Conservation (phyloP, 805 yeast genomes). For the Metschnikowia continentalis region DNA sequence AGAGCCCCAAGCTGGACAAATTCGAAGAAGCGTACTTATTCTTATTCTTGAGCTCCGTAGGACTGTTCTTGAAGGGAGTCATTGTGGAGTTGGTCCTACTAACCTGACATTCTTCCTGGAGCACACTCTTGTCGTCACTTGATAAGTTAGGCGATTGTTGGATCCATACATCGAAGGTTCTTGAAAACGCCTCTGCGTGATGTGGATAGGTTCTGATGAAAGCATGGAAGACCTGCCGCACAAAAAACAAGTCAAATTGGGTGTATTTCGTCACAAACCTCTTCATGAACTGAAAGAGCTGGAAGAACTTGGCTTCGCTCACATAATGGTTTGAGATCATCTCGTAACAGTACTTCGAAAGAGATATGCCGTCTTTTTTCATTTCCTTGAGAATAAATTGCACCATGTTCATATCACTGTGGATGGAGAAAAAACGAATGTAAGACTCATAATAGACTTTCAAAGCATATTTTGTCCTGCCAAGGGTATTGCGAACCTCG, state of each 20-base stretch:
- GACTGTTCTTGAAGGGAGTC: constrained; percentile 24
- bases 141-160: constrained; percentile 6
- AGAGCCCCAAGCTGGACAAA: constrained; percentile 23
- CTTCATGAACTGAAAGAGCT: constrained; percentile 24
- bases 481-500: constrained; percentile 9
- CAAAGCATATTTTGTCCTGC: constrained; percentile 16
- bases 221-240: constrained; percentile 25
- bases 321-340: constrained; percentile 25
- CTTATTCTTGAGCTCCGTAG: constrained; percentile 12
- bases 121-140: constrained; percentile 9
- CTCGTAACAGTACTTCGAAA: constrained; percentile 18
- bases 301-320: constrained; percentile 26
- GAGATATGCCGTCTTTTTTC: constrained; percentile 23
- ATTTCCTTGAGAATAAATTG: constrained; percentile 24
- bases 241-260: constrained; percentile 20
- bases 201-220: constrained; percentile 34
- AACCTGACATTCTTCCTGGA: constrained; percentile 17
- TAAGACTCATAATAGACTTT: constrained; percentile 26
- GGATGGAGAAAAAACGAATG: constrained; percentile 26
- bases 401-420: constrained; percentile 25
- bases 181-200: constrained; percentile 22
- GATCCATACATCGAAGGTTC: constrained; percentile 20
- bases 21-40: constrained; percentile 23
- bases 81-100: constrained; percentile 22
- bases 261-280: constrained; percentile 15